These are phyloP conservation scores for Fusarium odoratissimum DNA, from an alignment of 2,329 filamentous ascomycete genomes.

Conservation along the genomic window DNA sequence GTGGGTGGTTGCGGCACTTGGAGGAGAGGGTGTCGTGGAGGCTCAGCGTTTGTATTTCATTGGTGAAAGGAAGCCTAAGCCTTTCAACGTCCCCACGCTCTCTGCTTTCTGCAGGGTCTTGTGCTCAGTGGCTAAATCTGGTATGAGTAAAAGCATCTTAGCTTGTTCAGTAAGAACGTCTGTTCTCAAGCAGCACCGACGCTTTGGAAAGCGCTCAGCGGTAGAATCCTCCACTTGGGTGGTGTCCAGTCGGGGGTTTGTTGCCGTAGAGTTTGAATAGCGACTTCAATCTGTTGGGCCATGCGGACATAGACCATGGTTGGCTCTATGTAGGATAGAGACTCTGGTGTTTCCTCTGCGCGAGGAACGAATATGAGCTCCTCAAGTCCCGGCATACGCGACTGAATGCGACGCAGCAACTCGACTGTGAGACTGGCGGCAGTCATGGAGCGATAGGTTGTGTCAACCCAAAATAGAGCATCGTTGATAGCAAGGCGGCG, in stretches of 20 bases:
- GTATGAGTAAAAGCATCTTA: background rate
- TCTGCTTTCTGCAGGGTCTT: background rate
- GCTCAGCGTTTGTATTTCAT: slow-evolving; percentile 16
- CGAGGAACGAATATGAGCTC: slow-evolving; percentile 59
- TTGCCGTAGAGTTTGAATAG: slow-evolving; percentile 49
- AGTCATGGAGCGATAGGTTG: slow-evolving; percentile 52
- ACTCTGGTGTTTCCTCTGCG: slow-evolving; percentile 51
- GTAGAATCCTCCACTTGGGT: slow-evolving; percentile 54
- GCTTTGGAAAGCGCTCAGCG: slow-evolving; percentile 43
- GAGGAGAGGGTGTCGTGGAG: background rate
- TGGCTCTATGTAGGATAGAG: slow-evolving; percentile 46
- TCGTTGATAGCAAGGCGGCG: slow-evolving; percentile 60
- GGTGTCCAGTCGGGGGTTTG: slow-evolving; percentile 49
- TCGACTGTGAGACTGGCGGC: slow-evolving; percentile 55
- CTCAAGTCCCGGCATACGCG: slow-evolving; percentile 54
- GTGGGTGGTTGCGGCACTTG: slow-evolving; percentile 11
- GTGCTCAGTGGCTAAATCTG: background rate
- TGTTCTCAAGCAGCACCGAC: slow-evolving; percentile 12
- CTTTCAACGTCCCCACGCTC: background rate
- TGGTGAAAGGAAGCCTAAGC: background rate
- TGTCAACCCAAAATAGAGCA: slow-evolving; percentile 54
- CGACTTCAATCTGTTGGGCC: slow-evolving; percentile 52
- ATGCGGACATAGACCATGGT: slow-evolving; percentile 51
- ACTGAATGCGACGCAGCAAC: slow-evolving; percentile 53
- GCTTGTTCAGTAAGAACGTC: background rate